Conservation (phyloP, 768 basidiomycete species). For the Mycena maculata region DNA sequence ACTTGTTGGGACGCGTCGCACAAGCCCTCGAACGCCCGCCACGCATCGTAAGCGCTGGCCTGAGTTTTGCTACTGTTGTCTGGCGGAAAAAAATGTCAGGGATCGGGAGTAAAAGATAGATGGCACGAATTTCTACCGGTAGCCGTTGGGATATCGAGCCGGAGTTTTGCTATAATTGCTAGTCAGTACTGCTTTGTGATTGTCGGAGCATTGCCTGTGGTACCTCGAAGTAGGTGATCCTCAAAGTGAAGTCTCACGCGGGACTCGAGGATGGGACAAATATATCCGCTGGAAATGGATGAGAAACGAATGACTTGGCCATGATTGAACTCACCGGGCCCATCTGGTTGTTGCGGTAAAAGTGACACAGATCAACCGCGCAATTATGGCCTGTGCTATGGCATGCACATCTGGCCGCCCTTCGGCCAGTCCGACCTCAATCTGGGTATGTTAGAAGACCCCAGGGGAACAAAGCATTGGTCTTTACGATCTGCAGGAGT, state of each 20-base stretch:
- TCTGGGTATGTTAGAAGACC: not conserved
- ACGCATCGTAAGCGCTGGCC: conserved; percentile 10
- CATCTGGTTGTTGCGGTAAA: conserved; percentile 12
- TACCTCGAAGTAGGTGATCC: conserved; percentile 20
- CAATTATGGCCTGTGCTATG: conserved; percentile 8
- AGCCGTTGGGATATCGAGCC: conserved; percentile 28
- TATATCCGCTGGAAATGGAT: not conserved
- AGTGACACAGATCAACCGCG: conserved; percentile 6
- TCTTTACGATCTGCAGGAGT: conserved; percentile 12
- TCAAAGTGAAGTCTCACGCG: conserved; percentile 18
- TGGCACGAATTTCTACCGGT: not conserved
- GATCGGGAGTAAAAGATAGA: not conserved
- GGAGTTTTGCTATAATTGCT: conserved; percentile 12
- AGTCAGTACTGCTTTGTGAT: too few species aligned
- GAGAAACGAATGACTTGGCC: not conserved
- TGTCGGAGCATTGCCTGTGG: not conserved
- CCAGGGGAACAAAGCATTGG: not conserved
- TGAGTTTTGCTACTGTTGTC: conserved; percentile 18
- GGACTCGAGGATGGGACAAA: conserved; percentile 9
- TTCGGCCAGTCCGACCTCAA: conserved; percentile 22
- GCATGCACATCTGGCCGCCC: conserved; percentile 22
- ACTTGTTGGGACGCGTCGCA: not conserved
- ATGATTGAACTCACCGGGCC: conserved; percentile 5
- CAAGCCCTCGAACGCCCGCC: conserved; percentile 8
- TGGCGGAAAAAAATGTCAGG: not conserved